Conservation (phyloP, 116 monocot species). For the Phalaenopsis hybrid region DNA sequence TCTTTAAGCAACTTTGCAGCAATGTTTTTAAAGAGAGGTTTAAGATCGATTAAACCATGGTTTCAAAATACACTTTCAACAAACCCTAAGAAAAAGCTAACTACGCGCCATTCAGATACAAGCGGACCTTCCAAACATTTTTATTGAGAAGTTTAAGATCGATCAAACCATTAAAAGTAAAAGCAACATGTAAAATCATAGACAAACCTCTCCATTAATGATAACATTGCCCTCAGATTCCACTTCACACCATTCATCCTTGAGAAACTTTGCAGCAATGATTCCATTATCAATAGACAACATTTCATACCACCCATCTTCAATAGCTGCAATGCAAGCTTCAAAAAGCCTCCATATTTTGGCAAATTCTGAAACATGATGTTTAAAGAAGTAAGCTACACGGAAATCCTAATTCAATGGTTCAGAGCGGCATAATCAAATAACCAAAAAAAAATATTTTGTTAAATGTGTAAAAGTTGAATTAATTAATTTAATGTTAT, state of each 20-base stretch:
- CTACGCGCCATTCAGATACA: neutral
- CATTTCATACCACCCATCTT: slow-evolving; percentile 51
- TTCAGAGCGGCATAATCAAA: neutral
- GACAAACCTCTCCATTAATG: slow-evolving; percentile 50
- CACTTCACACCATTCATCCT: slow-evolving; percentile 51
- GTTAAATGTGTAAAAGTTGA: neutral
- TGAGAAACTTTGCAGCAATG: slow-evolving; percentile 57
- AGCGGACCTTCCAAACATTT: neutral
- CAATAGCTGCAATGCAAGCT: slow-evolving; percentile 40
- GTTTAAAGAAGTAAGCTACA: slow-evolving; percentile 1
- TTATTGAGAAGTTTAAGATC: neutral
- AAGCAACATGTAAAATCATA: slow-evolving; percentile 1
- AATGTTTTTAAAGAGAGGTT: no score
- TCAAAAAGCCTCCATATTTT: slow-evolving; percentile 37
- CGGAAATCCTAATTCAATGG: neutral
- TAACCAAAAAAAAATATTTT: neutral
- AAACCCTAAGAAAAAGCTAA: neutral
- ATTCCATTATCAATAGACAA: slow-evolving; percentile 12
- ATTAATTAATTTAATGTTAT: neutral
- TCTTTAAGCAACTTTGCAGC: no score
- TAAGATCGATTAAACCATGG: no score
- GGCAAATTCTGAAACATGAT: slow-evolving; percentile 19
- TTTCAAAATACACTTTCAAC: no score
- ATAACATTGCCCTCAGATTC: slow-evolving; percentile 15
- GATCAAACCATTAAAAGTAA: neutral